Conservation (phyloP, 1,284 basidiomycete species). For the Pascua guehoae region DNA sequence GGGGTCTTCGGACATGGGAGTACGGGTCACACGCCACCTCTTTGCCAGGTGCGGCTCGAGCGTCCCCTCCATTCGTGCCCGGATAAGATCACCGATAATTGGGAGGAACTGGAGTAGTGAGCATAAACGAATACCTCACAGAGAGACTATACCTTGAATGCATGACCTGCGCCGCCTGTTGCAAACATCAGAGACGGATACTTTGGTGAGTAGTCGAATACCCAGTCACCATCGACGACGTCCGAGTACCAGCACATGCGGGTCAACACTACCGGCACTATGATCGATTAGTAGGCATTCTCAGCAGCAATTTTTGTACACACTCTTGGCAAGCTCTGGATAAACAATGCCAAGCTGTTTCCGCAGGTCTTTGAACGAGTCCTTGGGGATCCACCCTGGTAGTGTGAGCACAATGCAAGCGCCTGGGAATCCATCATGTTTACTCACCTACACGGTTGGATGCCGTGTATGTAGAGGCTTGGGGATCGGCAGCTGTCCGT, state of each 20-base stretch:
- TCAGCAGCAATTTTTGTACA: neutral
- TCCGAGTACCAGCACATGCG: constrained; percentile 72
- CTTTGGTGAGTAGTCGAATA: constrained; percentile 64
- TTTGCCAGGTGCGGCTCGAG: constrained; percentile 55
- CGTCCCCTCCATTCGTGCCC: constrained; percentile 62
- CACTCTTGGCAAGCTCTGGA: constrained; percentile 63
- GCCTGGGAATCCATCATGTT: no score
- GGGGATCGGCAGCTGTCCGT: constrained; percentile 33
- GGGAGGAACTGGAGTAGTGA: constrained; percentile 54
- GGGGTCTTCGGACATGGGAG: neutral
- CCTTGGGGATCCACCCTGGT: constrained; percentile 56
- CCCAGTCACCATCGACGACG: constrained; percentile 64
- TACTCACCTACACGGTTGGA: constrained; percentile 11
- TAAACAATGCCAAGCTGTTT: constrained; percentile 59
- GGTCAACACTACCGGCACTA: constrained; percentile 60
- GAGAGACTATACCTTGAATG: constrained; percentile 61
- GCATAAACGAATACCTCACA: neutral
- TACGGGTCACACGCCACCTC: constrained; percentile 47
- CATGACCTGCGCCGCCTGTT: constrained; percentile 75
- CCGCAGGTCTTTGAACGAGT: constrained; percentile 56
- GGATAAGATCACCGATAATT: constrained; percentile 66
- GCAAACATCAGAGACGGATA: constrained; percentile 63
- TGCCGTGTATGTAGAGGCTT: constrained; percentile 20
- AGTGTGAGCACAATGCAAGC: no score
- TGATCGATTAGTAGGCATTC: neutral